Conservation (phyloP, 2,329 filamentous ascomycete species). For the Trichophyton benhamiae region DNA sequence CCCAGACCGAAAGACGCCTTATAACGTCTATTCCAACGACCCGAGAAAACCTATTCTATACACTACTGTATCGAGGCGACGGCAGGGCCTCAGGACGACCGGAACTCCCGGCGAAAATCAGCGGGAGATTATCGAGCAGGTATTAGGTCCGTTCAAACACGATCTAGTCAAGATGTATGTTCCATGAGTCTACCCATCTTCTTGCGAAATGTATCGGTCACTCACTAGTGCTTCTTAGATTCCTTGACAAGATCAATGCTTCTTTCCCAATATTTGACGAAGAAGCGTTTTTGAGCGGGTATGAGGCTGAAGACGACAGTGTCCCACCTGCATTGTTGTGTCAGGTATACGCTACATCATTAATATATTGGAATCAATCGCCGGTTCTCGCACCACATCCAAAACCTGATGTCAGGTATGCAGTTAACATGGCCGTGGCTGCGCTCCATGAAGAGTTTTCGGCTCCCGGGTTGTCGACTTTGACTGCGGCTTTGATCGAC, state of each 20-base stretch:
- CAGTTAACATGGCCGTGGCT: constrained; percentile 51
- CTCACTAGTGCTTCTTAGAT: constrained; percentile 31
- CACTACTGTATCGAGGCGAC: constrained; percentile 39
- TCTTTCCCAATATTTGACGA: constrained; percentile 52
- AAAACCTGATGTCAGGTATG: constrained; percentile 47
- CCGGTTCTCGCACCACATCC: constrained; percentile 34
- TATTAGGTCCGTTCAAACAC: constrained; percentile 43
- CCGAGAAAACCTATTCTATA: constrained; percentile 36
- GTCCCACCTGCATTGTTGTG: constrained; percentile 45
- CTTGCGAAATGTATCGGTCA: constrained; percentile 8
- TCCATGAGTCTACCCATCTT: constrained; percentile 2
- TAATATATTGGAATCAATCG: constrained; percentile 46
- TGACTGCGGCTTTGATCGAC: constrained; percentile 47
- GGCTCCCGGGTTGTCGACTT: constrained; percentile 46
- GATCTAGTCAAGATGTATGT: constrained; percentile 43
- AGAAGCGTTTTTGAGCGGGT: constrained; percentile 40
- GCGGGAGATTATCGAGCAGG: constrained; percentile 45
- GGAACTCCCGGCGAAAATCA: constrained; percentile 37
- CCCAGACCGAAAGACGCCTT: constrained; percentile 32
- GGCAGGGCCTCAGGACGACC: constrained; percentile 36
- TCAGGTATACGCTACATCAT: constrained; percentile 46
- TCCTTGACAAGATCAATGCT: constrained; percentile 45
- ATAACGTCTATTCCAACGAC: constrained; percentile 40
- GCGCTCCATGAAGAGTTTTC: constrained; percentile 49
- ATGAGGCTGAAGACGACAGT: constrained; percentile 34